These are phyloP conservation scores for Pilatotrama ljubarskyi DNA, from an alignment of 768 basidiomycete species.

Conservation along the genomic window DNA sequence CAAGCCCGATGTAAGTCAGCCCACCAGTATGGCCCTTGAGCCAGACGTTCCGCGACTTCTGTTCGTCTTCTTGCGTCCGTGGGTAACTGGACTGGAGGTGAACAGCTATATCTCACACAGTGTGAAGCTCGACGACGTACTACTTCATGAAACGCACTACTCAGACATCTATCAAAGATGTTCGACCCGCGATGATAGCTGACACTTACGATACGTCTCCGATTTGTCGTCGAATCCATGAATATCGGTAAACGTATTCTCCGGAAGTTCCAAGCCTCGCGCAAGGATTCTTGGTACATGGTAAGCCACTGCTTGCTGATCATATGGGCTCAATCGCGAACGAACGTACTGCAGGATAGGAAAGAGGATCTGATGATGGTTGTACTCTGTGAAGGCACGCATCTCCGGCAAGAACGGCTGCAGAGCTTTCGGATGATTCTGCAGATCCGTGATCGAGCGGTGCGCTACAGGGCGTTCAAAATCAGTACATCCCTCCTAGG, in stretches of 20 bases:
- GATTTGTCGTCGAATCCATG: conserved; percentile 40
- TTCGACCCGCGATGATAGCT: too few relatives aligned
- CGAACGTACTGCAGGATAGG: conserved; percentile 42
- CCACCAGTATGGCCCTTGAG: conserved; percentile 38
- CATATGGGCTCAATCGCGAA: neutral
- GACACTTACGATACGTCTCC: conserved; percentile 37
- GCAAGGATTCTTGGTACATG: conserved; percentile 38
- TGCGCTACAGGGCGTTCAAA: conserved; percentile 41
- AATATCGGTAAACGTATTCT: conserved; percentile 43
- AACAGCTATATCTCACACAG: neutral
- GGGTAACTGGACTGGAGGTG: conserved; percentile 27
- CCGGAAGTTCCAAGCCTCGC: conserved; percentile 45
- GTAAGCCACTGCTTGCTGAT: neutral
- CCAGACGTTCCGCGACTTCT: conserved; percentile 34
- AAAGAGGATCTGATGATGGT: conserved; percentile 50
- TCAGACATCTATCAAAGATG: neutral
- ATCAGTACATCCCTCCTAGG: neutral
- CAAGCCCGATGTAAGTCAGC: neutral
- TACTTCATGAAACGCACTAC: conserved; percentile 27
- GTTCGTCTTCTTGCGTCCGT: conserved; percentile 34
- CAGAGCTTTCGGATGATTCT: conserved; percentile 48
- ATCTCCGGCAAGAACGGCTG: conserved; percentile 57
- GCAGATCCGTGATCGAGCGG: conserved; percentile 45
- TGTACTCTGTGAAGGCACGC: conserved; percentile 46
- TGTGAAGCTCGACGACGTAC: neutral